Percentiles rank a stretch among this genome's conserved stretches.
Evolutionary conservation across 345 rosid genomes (phyloP).

Genomic region (Limnanthes douglasii): DNA sequence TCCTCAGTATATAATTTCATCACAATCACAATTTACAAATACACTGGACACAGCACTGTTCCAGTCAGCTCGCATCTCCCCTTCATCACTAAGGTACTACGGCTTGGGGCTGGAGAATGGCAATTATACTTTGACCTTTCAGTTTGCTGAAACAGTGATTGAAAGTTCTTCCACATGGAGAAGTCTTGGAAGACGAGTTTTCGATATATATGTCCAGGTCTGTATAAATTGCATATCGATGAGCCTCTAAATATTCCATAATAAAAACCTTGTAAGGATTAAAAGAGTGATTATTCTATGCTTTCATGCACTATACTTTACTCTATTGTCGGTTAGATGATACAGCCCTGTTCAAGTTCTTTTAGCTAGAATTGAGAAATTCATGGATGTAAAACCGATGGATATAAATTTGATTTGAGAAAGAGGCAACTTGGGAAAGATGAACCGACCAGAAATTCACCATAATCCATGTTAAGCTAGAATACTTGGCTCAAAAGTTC

Average conservation of each 20-base stretch:
- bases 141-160: slow-evolving; percentile 34
- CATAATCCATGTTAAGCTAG: too few species aligned
- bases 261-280: background rate
- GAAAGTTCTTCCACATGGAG: slow-evolving; percentile 23
- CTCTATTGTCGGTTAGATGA: too few species aligned
- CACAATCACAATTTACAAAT: slow-evolving; percentile 13
- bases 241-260: too few species aligned
- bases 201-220: slow-evolving; percentile 38
- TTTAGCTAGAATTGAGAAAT: too few species aligned
- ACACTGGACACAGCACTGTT: slow-evolving; percentile 27
- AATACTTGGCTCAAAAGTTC: slow-evolving; percentile 5
- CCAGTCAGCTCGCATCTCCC: slow-evolving; percentile 47
- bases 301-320: slow-evolving; percentile 3
- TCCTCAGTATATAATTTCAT: slow-evolving; percentile 11
- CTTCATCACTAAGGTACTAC: slow-evolving; percentile 61
- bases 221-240: too few species aligned
- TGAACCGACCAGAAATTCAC: slow-evolving; percentile 1
- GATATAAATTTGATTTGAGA: too few species aligned
- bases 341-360: background rate
- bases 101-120: slow-evolving; percentile 83
- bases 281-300: slow-evolving; percentile 3
- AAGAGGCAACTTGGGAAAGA: too few species aligned
- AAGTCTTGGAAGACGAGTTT: slow-evolving; percentile 33
- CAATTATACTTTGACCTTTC: slow-evolving; percentile 33
- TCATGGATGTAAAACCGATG: too few species aligned